Evolutionary conservation across 495 filamentous ascomycete genomes (phyloP), one percentile per base, ranked within the genome.

Genomic region (Hypoxylon trugodes): DNA sequence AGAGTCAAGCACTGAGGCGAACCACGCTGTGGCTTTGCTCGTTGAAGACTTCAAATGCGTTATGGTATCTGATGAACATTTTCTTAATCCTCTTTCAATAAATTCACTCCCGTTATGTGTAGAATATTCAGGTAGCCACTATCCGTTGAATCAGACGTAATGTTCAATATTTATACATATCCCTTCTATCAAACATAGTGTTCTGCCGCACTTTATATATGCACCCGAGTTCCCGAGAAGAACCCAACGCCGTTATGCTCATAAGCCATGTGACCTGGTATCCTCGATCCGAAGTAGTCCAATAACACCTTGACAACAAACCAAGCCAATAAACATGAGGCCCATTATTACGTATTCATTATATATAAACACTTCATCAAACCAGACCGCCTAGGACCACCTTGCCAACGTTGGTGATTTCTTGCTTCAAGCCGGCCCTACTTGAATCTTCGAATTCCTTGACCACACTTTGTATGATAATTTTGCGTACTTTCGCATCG

Each of bases 1-100:
- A 97, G 95, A 98, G 94, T 98, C 94, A 98, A 98, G 94, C 94
- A 90, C 94, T 89, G 91, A 98, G 84, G 84, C 72, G 82, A 77
- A 72, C 72, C 80, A 84, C 75, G 74, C 79, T 87, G 85, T 87
- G 71, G 64, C 65, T 58, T 55, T 60, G 68, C 68, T 69, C 73
- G 66, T 73, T 89, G 91, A 89, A 81, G 84, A 87, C 83, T 67
- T 66, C 78, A 71, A 86, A 90, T 88, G 82, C 83, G 82, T 90
- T 89, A 90, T 86, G 84, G 85, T 92, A 92, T 94, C 92, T 96
- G 92, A 96, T 89, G 87, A 87, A 91, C 87, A 72, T 75, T 64
- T 40, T 0, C 22, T 9, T 37, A 33, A 37, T 33, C 22, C 13
- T 32, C 51, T 45, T 58, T 18, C 1, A 10, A 25, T n/a, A 28